These are phyloP conservation scores for Amanita jacksonii DNA, from an alignment of 768 basidiomycete species.

Conservation along the genomic window DNA sequence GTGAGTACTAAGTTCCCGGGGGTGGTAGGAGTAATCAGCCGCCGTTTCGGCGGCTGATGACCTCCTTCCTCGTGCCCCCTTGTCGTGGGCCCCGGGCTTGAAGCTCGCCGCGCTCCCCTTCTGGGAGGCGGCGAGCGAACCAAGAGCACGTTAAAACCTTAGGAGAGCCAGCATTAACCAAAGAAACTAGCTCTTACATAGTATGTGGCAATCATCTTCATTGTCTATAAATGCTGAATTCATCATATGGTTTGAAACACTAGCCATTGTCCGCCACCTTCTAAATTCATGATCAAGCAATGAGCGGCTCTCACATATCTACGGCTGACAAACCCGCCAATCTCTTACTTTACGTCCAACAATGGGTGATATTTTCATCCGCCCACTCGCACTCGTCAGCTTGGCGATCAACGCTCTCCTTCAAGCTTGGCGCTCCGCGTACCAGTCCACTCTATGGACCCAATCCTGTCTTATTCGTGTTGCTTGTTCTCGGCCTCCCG, in stretches of 20 bases:
- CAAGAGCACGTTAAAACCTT: constrained; percentile 1
- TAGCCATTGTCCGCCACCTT: no score
- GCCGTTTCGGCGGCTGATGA: background rate
- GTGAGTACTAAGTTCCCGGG: constrained; percentile 3
- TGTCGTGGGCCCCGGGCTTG: constrained; percentile 7
- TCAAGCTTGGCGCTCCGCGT: background rate
- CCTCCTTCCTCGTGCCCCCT: constrained; percentile 1
- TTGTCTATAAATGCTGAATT: no score
- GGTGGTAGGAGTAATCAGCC: background rate
- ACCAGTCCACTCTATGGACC: constrained; percentile 3
- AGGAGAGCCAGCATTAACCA: background rate
- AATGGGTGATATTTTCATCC: no score
- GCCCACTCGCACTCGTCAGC: no score
- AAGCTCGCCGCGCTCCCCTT: constrained; percentile 3
- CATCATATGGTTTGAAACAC: no score
- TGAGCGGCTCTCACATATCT: no score
- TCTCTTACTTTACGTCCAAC: no score
- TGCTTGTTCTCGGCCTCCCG: constrained; percentile 2
- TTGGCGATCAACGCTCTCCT: background rate
- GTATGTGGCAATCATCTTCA: no score
- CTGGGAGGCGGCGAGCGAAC: background rate
- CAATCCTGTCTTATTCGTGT: constrained; percentile 1
- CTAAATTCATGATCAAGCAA: no score
- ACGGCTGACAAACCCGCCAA: no score
- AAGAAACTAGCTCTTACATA: background rate